Evolutionary conservation across 75 land plant species (phyloP).

Genomic region (Pinus albicaulis): DNA sequence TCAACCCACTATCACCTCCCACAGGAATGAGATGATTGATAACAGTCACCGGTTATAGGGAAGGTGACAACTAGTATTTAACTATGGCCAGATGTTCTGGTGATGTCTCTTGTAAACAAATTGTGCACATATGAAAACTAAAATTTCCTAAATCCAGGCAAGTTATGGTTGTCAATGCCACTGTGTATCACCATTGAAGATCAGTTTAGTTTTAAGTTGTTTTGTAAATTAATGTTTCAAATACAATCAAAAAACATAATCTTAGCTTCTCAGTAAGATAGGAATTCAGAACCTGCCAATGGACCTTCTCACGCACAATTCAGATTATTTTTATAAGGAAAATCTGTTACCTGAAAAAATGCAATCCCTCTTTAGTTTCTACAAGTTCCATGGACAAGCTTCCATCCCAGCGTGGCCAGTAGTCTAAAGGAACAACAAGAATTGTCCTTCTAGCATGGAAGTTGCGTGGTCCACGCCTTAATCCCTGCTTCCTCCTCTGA

Average conservation of each 20-base stretch:
- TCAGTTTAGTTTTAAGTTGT: background rate
- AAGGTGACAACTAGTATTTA: background rate
- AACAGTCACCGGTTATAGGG: background rate
- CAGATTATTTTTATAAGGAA: background rate
- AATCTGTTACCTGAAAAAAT: slow-evolving; percentile 69
- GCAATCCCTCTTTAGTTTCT: slow-evolving; percentile 66
- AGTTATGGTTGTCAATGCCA: background rate
- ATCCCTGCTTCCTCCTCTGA: slow-evolving; percentile 51
- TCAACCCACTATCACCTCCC: background rate
- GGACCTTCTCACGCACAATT: background rate
- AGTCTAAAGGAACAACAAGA: slow-evolving; percentile 65
- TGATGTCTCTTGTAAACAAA: too few relatives aligned
- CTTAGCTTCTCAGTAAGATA: background rate
- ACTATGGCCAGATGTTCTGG: background rate
- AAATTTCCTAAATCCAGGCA: background rate
- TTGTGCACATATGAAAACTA: too few relatives aligned
- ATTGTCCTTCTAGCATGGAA: slow-evolving; percentile 45
- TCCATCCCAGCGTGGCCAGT: slow-evolving; percentile 94
- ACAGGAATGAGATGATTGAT: background rate
- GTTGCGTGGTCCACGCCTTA: slow-evolving; percentile 44
- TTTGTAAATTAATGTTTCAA: background rate
- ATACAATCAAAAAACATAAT: background rate
- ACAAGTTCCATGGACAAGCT: slow-evolving; percentile 89
- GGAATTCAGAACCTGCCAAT: background rate
- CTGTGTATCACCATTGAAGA: background rate